Base-by-base conservation (phyloP, 1,284 basidiomycete genomes). In the Ceratobasidium sp. region DNA sequence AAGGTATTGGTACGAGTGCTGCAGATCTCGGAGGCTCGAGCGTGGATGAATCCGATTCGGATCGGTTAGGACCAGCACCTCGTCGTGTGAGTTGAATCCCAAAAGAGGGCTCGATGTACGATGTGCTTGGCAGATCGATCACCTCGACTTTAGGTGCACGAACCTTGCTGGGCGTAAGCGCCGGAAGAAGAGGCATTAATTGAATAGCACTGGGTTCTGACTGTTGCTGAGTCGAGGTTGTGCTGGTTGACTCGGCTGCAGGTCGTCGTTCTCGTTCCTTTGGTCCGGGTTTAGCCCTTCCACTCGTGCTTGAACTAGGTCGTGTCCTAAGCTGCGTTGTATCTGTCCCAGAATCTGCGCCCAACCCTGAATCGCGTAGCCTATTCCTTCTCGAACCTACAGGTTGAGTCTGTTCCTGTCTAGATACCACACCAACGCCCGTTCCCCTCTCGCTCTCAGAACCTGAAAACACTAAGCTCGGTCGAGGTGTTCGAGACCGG, bases 71-170 rank as follows among this genome's bases (percentile, higher is more conserved):
- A 9, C 46, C 45, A 23, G 23, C 10, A 3, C 30, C 36, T n/a
- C 50, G 34, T 28, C 50, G 50, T 1, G 26, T 3, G 5, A 57
- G 26, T 18, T 50, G 50, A 32, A 69, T 48, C 21, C 64, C 64
- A 45, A 69, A 69, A 14, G 64, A 69, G 18, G 64, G 64, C 21
- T 69, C 64, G n/a, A 69, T 69, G 21, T 45, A 57, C 28, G 64
- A 55, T 18, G 64, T 69, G 16, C 52, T 69, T 6, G 64, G 64
- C 21, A 69, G 26, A 21, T 69, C 64, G 8, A 69, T 39, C 12
- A 45, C 50, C 39, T 69, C 64, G 23, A 69, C 52, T 16, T 46
- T 26, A 32, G 64, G 64, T 1, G 64, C 64, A 3, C 64, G 50
- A 16, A 69, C 52, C 28, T 69, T 69, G 50, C 64, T 69, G 2